Conservation (phyloP, 2,329 filamentous ascomycete species). For the Exophiala dermatitidis region DNA sequence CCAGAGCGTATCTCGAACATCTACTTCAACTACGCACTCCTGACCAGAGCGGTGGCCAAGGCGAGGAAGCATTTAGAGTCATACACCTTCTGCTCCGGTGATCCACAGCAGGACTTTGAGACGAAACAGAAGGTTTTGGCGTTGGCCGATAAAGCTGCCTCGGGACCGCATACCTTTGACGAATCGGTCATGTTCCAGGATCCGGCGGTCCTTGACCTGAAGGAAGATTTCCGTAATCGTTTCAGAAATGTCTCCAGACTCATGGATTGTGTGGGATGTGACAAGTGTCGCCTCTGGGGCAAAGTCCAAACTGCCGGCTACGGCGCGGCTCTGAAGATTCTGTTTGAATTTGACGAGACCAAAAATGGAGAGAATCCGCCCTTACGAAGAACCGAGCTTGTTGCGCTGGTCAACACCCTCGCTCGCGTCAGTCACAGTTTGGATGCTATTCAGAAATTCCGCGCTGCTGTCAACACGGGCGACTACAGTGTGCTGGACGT, state of each 20-base stretch:
- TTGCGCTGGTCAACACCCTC: slow-evolving; percentile 90
- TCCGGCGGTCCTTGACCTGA: slow-evolving; percentile 60
- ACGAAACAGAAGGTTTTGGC: slow-evolving; percentile 77
- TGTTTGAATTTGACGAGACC: slow-evolving; percentile 82
- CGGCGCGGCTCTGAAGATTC: slow-evolving; percentile 85
- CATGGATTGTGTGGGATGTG: slow-evolving; percentile 98
- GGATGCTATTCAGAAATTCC: slow-evolving; percentile 66
- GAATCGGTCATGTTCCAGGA: slow-evolving; percentile 90
- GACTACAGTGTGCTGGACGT: slow-evolving; percentile 16
- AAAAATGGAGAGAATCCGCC: slow-evolving; percentile 58
- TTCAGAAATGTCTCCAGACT: slow-evolving; percentile 94
- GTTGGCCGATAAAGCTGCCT: slow-evolving; percentile 63
- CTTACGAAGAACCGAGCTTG: slow-evolving; percentile 82
- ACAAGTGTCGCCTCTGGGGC: slow-evolving; percentile 97
- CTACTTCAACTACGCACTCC: slow-evolving; percentile 98
- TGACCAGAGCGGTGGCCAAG: slow-evolving; percentile 86
- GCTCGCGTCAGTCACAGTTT: slow-evolving; percentile 78
- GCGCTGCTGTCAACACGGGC: slow-evolving; percentile 39
- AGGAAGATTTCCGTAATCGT: slow-evolving; percentile 94
- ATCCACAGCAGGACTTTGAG: slow-evolving; percentile 65
- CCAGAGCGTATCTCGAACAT: slow-evolving; percentile 93
- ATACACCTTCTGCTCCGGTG: slow-evolving; percentile 90
- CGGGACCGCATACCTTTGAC: slow-evolving; percentile 73
- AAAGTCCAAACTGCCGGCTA: slow-evolving; percentile 95
- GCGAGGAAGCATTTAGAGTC: slow-evolving; percentile 70